Evolutionary conservation across 2,329 filamentous ascomycete species (phyloP), one percentile per base, ranked within the genome.

Genomic region (Fusarium liriodendri): DNA sequence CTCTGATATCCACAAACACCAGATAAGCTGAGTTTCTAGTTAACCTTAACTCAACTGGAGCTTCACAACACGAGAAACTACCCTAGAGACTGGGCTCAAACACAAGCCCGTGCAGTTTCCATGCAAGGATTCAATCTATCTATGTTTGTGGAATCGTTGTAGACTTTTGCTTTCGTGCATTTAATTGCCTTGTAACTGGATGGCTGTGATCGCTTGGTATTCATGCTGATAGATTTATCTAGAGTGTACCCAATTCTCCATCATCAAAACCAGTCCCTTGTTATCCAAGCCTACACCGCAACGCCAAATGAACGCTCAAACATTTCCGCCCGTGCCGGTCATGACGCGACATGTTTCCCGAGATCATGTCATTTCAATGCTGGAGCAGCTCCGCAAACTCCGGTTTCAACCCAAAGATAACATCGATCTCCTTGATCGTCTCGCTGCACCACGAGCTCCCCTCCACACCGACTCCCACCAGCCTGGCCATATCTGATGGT

Each of bases 391-490:
- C 61, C 59, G 59, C 66, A 25, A 69, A 63, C 55, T 75, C 67
- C 16, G 65, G 52, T 40, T 66, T 64, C 57, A 79, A 32, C 20
- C 47, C 66, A 29, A 80, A 64, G 9, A 73, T 69, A 29, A 62
- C 66, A 60, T 81, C 77, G 52, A 82, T 65, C 32, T 77, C 75
- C 66, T 66, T 72, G 33, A 81, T 71, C n/a, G 79, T 76, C 32
- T 80, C 72, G 33, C 73, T 67, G 70, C 76, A 76, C 80, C 80
- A 82, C 38, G 78, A 79, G 42, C 63, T 65, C 16, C 70, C 73
- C 47, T 77, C 73, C 52, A 75, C 73, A 50, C 72, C 75, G 18
- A 75, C 64, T 25, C 80, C 80, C 33, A 78, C 70, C 52, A 82
- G 33, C 29, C 74, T 76, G 25, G 70, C 66, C 69, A 64, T 79